These are phyloP conservation scores for Stemphylium vesicarium DNA, from an alignment of 2,329 filamentous ascomycete genomes.

Conservation along the genomic window DNA sequence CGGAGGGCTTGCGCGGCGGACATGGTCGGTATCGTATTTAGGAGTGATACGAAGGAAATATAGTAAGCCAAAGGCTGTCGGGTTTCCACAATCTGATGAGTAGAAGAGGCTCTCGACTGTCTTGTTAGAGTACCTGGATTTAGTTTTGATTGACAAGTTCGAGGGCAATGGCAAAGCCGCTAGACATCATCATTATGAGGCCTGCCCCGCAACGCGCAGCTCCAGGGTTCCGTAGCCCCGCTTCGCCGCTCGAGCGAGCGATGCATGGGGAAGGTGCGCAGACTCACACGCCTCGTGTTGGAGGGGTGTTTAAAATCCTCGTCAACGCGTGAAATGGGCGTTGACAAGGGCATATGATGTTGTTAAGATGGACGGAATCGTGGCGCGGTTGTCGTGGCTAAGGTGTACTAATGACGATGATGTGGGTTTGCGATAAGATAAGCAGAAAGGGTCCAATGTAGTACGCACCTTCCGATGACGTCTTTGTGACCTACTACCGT, in stretches of 20 bases:
- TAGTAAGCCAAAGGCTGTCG: too few species aligned
- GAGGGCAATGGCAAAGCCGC: not conserved
- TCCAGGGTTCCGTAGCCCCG: slow-evolving; percentile 26
- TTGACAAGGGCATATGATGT: not conserved
- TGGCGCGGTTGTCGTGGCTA: not conserved
- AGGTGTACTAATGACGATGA: not conserved
- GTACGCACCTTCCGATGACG: not conserved
- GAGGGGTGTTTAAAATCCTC: too few species aligned
- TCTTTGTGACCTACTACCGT: not conserved
- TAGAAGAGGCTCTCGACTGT: not conserved
- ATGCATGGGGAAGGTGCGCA: slow-evolving; percentile 17
- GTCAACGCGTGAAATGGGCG: not conserved
- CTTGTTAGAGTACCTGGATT: not conserved
- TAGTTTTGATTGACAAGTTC: not conserved
- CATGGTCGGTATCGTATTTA: slow-evolving; percentile 21
- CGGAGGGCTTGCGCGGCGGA: slow-evolving; percentile 49
- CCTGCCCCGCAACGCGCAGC: slow-evolving; percentile 28
- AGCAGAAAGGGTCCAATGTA: not conserved
- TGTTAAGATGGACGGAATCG: not conserved
- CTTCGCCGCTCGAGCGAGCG: slow-evolving; percentile 26
- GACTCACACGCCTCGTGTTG: not conserved
- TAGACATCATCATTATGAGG: slow-evolving; percentile 3
- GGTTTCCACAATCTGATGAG: not conserved
- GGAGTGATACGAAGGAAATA: too few species aligned
- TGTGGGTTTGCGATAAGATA: slow-evolving; percentile 6